Evolutionary conservation across 805 yeast species (phyloP).

Genomic region (Nakazawaea pomicola): DNA sequence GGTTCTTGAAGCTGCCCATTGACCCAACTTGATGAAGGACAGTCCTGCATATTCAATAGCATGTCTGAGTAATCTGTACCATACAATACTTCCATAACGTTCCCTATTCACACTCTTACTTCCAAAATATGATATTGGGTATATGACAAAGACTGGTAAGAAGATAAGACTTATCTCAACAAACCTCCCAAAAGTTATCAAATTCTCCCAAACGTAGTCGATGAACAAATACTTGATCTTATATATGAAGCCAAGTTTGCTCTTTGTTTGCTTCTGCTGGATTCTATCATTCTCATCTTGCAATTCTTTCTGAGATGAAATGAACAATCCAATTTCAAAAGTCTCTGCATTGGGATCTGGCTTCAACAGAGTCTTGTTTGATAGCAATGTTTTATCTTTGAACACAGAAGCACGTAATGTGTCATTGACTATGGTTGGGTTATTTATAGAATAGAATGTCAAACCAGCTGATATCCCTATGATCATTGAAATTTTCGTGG

Average conservation of each 20-base stretch:
- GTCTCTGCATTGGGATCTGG: conserved; percentile 55
- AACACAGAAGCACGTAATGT: conserved; percentile 8
- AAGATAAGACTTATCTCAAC: conserved; percentile 62
- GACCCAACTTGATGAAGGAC: conserved; percentile 86
- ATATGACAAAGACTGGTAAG: conserved; percentile 57
- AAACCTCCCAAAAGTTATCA: conserved; percentile 63
- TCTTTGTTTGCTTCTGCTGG: conserved; percentile 21
- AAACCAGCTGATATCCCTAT: not conserved
- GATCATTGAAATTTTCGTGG: conserved; percentile 1
- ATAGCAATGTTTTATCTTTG: conserved; percentile 15
- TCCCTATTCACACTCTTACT: conserved; percentile 32
- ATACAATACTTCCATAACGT: conserved; percentile 57
- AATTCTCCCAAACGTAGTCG: conserved; percentile 65
- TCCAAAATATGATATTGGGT: conserved; percentile 64
- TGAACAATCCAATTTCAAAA: conserved; percentile 61
- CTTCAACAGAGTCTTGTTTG: conserved; percentile 30
- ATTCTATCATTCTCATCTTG: conserved; percentile 29
- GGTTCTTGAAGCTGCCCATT: conserved; percentile 98
- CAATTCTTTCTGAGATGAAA: conserved; percentile 55
- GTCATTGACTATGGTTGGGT: not conserved
- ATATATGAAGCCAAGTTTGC: conserved; percentile 27
- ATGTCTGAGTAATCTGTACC: conserved; percentile 65
- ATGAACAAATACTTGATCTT: conserved; percentile 36
- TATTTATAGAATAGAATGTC: not conserved
- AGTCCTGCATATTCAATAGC: conserved; percentile 88